phyloP scores from a whole-genome alignment of 2,329 filamentous ascomycete genomes.

The Graphiopsis chlorocephala region DNA sequence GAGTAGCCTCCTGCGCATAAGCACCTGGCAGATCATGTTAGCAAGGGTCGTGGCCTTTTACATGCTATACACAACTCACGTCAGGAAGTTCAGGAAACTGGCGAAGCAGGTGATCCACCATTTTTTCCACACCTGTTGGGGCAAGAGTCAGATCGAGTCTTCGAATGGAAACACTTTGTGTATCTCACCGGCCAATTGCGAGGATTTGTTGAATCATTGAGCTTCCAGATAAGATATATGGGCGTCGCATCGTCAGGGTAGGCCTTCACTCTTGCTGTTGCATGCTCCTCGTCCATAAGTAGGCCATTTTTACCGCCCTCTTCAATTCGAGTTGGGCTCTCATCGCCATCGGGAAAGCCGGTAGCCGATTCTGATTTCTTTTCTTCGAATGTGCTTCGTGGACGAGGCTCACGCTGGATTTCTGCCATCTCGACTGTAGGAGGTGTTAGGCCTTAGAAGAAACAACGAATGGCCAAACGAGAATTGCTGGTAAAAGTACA shows the following conservation, averaged over 20 bases:
- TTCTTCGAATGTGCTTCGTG: background rate
- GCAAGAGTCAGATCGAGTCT: background rate
- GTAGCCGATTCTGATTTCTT: background rate
- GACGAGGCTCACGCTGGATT: background rate
- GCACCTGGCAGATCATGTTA: background rate
- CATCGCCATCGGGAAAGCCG: background rate
- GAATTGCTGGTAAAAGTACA: background rate
- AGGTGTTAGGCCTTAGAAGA: background rate
- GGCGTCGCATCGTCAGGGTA: slow-evolving; percentile 22
- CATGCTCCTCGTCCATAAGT: slow-evolving; percentile 16
- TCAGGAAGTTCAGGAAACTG: slow-evolving; percentile 34
- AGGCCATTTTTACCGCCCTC: slow-evolving; percentile 18
- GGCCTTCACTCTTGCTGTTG: slow-evolving; percentile 18
- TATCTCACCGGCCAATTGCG: slow-evolving; percentile 36
- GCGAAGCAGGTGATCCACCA: slow-evolving; percentile 44
- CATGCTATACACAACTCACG: background rate
- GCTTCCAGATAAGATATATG: slow-evolving; percentile 24
- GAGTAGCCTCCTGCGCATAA: slow-evolving; percentile 46
- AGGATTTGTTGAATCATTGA: slow-evolving; percentile 37
- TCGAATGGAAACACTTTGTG: background rate
- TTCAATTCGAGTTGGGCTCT: slow-evolving; percentile 10
- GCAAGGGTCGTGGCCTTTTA: background rate
- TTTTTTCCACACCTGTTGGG: slow-evolving; percentile 29
- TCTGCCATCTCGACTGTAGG: background rate
- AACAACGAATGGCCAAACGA: background rate